A percentile compares a stretch with the other conserved stretches of the same genome.
These are phyloP conservation scores for Neophaeococcomyces aloes DNA, from an alignment of 2,329 filamentous ascomycete species.

Conservation along the genomic window DNA sequence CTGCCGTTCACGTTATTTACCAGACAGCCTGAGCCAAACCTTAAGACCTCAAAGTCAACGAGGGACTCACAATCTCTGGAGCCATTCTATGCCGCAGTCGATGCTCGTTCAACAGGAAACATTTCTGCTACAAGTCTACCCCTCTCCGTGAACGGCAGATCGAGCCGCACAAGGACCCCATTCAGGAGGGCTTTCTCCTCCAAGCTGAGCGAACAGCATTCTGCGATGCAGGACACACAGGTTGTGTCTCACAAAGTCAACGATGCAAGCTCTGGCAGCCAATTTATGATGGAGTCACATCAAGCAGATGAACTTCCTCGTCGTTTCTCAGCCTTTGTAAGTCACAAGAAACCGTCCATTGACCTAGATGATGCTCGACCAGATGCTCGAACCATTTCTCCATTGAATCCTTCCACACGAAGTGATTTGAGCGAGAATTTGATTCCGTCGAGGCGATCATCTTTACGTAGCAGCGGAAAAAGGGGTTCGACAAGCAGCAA, in stretches of 20 bases:
- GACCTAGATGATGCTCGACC: neutral
- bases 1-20: neutral
- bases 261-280: no score
- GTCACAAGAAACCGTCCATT: conserved; percentile 1
- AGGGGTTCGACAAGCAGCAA: conserved; percentile 46
- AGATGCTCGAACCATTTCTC: conserved; percentile 2
- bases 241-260: no score
- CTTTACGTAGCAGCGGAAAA: conserved; percentile 27
- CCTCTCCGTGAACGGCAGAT: conserved; percentile 4
- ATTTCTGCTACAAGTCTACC: conserved; percentile 3
- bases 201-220: neutral
- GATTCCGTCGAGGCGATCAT: conserved; percentile 48
- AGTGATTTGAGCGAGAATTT: conserved; percentile 14
- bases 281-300: neutral
- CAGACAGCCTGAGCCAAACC: neutral
- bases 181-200: conserved; percentile 5
- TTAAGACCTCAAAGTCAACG: neutral
- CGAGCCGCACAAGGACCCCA: conserved; percentile 1
- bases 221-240: no score
- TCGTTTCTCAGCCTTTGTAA: conserved; percentile 7
- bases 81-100: neutral
- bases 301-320: neutral
- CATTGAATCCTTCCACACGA: conserved; percentile 14
- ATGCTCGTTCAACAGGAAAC: conserved; percentile 2
- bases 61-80: neutral